Evolutionary conservation across 1,284 basidiomycete genomes (phyloP), one percentile per base, ranked within the genome.

Genomic region (Naganishia liquefaciens): DNA sequence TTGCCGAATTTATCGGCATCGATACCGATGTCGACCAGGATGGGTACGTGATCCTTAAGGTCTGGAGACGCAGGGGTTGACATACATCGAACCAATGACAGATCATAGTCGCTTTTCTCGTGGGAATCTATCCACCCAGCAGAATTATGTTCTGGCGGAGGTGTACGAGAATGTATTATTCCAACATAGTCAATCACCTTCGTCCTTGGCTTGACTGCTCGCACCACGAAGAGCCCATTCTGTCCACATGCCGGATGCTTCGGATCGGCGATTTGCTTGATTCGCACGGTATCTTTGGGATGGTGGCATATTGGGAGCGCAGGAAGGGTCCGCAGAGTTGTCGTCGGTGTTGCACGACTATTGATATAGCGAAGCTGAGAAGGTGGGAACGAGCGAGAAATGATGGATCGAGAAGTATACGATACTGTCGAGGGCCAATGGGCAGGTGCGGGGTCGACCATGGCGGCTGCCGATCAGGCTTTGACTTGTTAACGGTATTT

Each of bases 161-260:
- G 55, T 7, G 55, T 60, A 2, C 58, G 30, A 10, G 58, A 51
- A 58, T 68, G 66, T 3, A 62, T 82, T 72, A 92, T 84, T 42
- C 93, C 93, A 30, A 89, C 78, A 73, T 96, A 96, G 64, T 91
- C 87, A 7, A 93, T 75, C 51, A 95, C 85, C 69, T 87, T 84
- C 21, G 86, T 84, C 57, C 83, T 83, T 3, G 84, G 80, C 1
- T 83, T 80, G 28, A 94, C 87, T 72, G 87, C 89, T 66, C 83
- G 84, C 25, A 81, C 77, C 7, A 91, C 87, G 76, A 94, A 94
- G 17, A 96, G 82, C 0, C 93, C 93, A 69, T 78, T 81, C 74
- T 96, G 93, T 0, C 91, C 90, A 62, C 77, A 74, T n/a, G 91
- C 89, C 25, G 92, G 91, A 79, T 93, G 91, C 0, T 61, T 37